phyloP scores from a whole-genome alignment of 129 eudicot genomes.

The Logfia minima region DNA sequence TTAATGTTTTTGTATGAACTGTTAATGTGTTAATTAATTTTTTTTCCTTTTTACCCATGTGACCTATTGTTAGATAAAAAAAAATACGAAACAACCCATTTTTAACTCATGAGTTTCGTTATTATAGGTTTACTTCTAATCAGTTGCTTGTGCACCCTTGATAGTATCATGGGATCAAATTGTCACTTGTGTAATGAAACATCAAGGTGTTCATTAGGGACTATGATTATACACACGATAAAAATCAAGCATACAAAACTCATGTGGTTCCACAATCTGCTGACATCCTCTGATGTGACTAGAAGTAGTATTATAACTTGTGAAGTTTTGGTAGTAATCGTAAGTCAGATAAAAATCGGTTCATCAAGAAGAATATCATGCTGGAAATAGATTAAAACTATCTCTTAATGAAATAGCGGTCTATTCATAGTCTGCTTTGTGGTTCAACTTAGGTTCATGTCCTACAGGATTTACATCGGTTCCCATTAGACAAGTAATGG shows the following conservation, averaged over 20 bases:
- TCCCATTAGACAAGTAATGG: not conserved
- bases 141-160: not conserved
- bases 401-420: not conserved
- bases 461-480: not conserved
- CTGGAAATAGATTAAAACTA: not conserved
- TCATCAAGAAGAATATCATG: not conserved
- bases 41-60: not conserved
- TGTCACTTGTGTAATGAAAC: not conserved
- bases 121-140: too few species aligned
- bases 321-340: not conserved
- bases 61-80: not conserved
- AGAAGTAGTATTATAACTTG: not conserved
- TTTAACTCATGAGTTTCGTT: too few species aligned
- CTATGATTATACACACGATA: not conserved
- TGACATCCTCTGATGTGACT: not conserved
- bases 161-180: not conserved
- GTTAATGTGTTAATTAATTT: not conserved
- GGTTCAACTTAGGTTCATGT: not conserved
- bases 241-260: not conserved
- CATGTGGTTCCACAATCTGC: not conserved
- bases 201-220: not conserved
- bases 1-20: not conserved
- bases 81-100: too few species aligned
- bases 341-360: too few species aligned
- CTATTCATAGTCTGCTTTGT: not conserved